Evolutionary conservation across 305 asterid species (phyloP), one percentile per base, ranked within the genome.

Genomic region (Plantago coronopus): DNA sequence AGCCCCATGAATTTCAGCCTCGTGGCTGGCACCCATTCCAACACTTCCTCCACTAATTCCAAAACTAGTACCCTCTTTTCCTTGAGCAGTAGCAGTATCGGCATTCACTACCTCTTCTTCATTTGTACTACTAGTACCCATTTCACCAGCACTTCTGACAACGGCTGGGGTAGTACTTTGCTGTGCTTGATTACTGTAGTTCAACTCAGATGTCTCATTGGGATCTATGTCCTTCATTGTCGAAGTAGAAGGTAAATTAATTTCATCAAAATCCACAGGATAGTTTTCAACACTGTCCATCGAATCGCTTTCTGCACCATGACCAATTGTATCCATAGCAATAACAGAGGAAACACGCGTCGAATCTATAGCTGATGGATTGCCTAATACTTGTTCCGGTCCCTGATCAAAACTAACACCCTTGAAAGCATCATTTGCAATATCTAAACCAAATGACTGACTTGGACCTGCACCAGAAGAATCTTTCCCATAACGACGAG

Each of bases 11-110:
- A 94, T 90, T 76, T 94, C 99, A 77, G 99, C 99, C 84, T 94
- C 99, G 81, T 94, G 97, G 83, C 99, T 90, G 55, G 99, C 99
- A 70, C 99, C 99, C 97, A 94, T 90, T 53, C 99, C 97, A 53
- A 94, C 95, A 72, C 99, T 90, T 68, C 97, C 99, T 49, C 95
- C 97, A 72, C 97, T 94, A 64, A 87, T 75, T 55, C 97, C 99
- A 49, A 89, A 64, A 72, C 99, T 94, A 68, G 84, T 87, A 29
- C 89, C 99, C 69, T 84, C 88, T 73, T 85, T 88, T 42, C 84
- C 93, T 45, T 86, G 88, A 49, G 80, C 93, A 73, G 96, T 86
- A 29, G 80, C 78, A 74, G 95, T 90, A 79, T 94, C 95, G 14
- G 95, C 76, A 66, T 94, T 94, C 56, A 90, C 78, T n/a, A 94